phyloP scores from a whole-genome alignment of 352 stramenopile genomes.

The Globisporangium sylvaticum region DNA sequence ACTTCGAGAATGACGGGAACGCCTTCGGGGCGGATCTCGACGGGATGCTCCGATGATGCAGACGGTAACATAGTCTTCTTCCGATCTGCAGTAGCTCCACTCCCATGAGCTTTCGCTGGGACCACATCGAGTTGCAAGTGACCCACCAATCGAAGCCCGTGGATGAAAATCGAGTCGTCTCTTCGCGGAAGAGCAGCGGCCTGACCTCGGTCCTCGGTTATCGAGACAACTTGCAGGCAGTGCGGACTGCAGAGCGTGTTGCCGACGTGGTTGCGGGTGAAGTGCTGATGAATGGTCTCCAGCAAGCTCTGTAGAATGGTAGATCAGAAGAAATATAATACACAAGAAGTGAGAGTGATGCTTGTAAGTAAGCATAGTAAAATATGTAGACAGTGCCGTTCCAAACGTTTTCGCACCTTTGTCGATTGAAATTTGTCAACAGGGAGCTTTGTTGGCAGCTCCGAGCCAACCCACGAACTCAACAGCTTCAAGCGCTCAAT shows the following conservation, averaged over 20 bases:
- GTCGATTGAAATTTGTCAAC: conserved; percentile 42
- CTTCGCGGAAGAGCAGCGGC: conserved; percentile 2
- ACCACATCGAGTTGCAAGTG: conserved; percentile 29
- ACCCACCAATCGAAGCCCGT: conserved; percentile 23
- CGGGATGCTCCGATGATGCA: neutral
- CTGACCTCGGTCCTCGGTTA: conserved; percentile 34
- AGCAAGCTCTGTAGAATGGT: conserved; percentile 31
- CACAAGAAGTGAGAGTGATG: neutral
- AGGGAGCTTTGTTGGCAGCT: conserved; percentile 21
- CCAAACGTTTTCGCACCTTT: conserved; percentile 8
- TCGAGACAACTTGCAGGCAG: conserved; percentile 33
- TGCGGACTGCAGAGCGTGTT: conserved; percentile 27
- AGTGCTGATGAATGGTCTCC: conserved; percentile 54
- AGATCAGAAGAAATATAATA: neutral
- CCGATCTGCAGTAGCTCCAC: neutral
- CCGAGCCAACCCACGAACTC: conserved; percentile 12
- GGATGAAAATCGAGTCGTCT: conserved; percentile 26
- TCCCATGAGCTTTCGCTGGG: conserved; percentile 2
- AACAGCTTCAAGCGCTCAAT: conserved; percentile 37
- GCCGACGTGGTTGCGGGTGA: conserved; percentile 41
- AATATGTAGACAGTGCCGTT: neutral
- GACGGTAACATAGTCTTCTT: conserved; percentile 3
- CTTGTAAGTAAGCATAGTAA: neutral
- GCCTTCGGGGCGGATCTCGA: conserved; percentile 20
- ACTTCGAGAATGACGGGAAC: conserved; percentile 31